Percentiles rank a stretch among this genome's conserved stretches.
Conservation (phyloP, 208 protist species). For the Trypanosoma caninum region DNA sequence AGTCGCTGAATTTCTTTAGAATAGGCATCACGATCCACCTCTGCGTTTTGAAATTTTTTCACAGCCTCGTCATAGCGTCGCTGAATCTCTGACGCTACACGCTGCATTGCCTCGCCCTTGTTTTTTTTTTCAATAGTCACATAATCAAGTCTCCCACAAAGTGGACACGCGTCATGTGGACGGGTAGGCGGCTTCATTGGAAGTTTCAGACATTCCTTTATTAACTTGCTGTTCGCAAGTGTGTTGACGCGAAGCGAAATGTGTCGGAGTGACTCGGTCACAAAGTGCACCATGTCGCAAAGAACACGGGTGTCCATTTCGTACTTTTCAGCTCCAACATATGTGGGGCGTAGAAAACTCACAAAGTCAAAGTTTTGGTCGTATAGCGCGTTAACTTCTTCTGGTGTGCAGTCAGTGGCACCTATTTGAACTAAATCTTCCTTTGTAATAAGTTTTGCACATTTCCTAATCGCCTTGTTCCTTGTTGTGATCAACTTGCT, state of each 20-base stretch:
- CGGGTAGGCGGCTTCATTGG: constrained; percentile 55
- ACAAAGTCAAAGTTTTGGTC: constrained; percentile 62
- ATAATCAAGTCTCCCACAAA: constrained; percentile 71
- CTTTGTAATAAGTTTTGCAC: constrained; percentile 33
- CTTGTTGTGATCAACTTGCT: background rate
- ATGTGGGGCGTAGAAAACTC: constrained; percentile 52
- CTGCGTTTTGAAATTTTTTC: constrained; percentile 60
- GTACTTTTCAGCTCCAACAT: constrained; percentile 25
- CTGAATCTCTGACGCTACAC: constrained; percentile 73
- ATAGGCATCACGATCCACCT: constrained; percentile 65
- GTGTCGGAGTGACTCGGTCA: constrained; percentile 56
- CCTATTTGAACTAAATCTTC: constrained; percentile 59
- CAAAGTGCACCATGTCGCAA: constrained; percentile 70
- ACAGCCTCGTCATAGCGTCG: constrained; percentile 60
- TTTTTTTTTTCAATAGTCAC: constrained; percentile 45
- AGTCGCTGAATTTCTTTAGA: constrained; percentile 42
- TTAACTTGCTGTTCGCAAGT: constrained; percentile 45
- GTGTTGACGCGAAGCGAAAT: constrained; percentile 68
- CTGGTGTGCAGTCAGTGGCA: constrained; percentile 63
- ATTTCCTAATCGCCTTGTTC: background rate
- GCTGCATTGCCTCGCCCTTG: constrained; percentile 54
- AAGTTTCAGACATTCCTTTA: constrained; percentile 56
- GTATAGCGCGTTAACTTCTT: constrained; percentile 84
- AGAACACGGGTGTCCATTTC: constrained; percentile 52
- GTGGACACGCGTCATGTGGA: constrained; percentile 60